Evolutionary conservation across 2,329 filamentous ascomycete species (phyloP).

Genomic region (Fusarium graminum): DNA sequence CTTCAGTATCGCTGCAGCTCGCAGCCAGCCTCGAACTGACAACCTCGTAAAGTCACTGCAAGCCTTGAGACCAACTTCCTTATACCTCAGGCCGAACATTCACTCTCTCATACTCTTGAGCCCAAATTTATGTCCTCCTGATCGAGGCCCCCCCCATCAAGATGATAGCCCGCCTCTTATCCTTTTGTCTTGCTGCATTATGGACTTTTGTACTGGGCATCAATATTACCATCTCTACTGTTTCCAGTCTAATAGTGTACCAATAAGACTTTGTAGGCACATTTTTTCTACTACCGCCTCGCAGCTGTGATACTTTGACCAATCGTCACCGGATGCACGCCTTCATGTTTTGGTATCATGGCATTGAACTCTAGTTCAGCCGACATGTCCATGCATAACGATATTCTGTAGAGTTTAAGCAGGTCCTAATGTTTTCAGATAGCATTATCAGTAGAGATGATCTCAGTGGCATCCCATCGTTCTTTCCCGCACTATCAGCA

Average conservation of each 20-base stretch:
- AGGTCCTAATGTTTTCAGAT: constrained; percentile 8
- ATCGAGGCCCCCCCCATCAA: background rate
- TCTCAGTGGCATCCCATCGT: constrained; percentile 2
- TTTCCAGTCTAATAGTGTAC: constrained; percentile 9
- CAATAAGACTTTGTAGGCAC: constrained; percentile 22
- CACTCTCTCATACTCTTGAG: background rate
- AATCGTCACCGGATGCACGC: constrained; percentile 26
- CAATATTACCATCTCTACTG: constrained; percentile 8
- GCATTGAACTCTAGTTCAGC: constrained; percentile 10
- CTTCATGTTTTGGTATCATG: constrained; percentile 8
- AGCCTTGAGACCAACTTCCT: constrained; percentile 23
- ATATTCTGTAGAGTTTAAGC: constrained; percentile 9
- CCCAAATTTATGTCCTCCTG: background rate
- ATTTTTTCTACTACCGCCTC: constrained; percentile 34
- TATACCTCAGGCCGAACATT: background rate
- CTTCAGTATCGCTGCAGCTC: constrained; percentile 10
- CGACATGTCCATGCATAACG: constrained; percentile 17
- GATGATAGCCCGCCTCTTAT: background rate
- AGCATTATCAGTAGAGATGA: constrained; percentile 13
- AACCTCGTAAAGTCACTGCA: constrained; percentile 25
- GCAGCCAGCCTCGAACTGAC: background rate
- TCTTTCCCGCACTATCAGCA: constrained; percentile 7
- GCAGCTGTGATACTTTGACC: constrained; percentile 28
- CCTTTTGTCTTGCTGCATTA: constrained; percentile 12
- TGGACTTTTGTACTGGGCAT: constrained; percentile 7